phyloP scores from a whole-genome alignment of 805 yeast genomes.

The Candida taoyuanica region DNA sequence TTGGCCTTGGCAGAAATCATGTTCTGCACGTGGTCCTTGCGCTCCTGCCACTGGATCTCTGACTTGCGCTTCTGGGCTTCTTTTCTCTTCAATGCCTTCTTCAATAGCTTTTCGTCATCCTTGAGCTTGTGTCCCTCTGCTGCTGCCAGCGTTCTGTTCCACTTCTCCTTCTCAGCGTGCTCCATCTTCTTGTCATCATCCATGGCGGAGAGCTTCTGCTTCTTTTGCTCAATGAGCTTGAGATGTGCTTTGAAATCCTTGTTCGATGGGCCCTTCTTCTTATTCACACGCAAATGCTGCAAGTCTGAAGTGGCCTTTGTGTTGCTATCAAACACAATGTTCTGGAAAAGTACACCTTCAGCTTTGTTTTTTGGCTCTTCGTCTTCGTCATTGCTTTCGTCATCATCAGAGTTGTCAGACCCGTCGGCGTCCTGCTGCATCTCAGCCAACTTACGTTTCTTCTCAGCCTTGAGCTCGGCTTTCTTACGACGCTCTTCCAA shows the following conservation, averaged over 20 bases:
- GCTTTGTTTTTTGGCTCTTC: slow-evolving; percentile 29
- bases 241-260: slow-evolving; percentile 84
- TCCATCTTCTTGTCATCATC: slow-evolving; percentile 57
- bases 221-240: slow-evolving; percentile 67
- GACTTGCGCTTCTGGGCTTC: slow-evolving; percentile 81
- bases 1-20: slow-evolving; percentile 70
- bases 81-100: slow-evolving; percentile 79
- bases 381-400: slow-evolving; percentile 33
- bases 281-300: slow-evolving; percentile 50
- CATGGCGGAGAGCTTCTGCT: slow-evolving; percentile 52
- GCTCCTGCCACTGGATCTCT: slow-evolving; percentile 87
- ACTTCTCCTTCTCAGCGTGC: slow-evolving; percentile 66
- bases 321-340: slow-evolving; percentile 80
- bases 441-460: slow-evolving; percentile 37
- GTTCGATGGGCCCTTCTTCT: slow-evolving; percentile 79
- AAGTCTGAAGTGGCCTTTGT: slow-evolving; percentile 72
- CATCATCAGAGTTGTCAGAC: slow-evolving; percentile 36
- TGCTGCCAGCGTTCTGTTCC: slow-evolving; percentile 80
- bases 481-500: slow-evolving; percentile 57
- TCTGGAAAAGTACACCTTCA: slow-evolving; percentile 63
- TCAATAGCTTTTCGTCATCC: slow-evolving; percentile 85
- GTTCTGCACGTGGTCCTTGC: slow-evolving; percentile 75
- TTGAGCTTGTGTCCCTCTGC: slow-evolving; percentile 86
- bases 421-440: slow-evolving; percentile 36
- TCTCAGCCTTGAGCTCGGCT: slow-evolving; percentile 31